Evolutionary conservation across 2,329 filamentous ascomycete species (phyloP).

Genomic region (Ophiocordyceps sinensis): DNA sequence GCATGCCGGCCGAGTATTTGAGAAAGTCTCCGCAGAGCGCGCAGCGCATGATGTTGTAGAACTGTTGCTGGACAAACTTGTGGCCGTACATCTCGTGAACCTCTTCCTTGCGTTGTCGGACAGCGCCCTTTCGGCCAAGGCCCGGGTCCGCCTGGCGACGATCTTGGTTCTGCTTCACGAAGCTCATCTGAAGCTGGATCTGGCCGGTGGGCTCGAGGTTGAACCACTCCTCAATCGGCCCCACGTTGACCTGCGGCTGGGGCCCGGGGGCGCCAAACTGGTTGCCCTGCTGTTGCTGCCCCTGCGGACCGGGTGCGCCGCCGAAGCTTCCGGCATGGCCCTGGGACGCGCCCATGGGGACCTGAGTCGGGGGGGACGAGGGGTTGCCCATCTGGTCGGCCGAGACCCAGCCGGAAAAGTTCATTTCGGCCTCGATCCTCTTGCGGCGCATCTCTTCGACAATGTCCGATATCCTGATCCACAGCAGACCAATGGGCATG

Average conservation of each 20-base stretch:
- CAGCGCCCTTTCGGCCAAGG: conserved; percentile 85
- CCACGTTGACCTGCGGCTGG: conserved; percentile 38
- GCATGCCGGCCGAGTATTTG: conserved; percentile 97
- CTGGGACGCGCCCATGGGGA: conserved; percentile 39
- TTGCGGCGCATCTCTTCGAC: conserved; percentile 95
- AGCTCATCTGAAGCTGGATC: conserved; percentile 82
- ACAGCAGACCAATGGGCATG: conserved; percentile 85
- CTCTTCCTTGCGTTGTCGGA: conserved; percentile 95
- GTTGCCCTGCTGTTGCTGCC: conserved; percentile 12
- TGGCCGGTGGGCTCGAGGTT: conserved; percentile 87
- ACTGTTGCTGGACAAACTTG: conserved; percentile 97
- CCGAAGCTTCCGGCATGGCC: conserved; percentile 29
- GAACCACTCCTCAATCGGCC: conserved; percentile 86
- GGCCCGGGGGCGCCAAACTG: conserved; percentile 19
- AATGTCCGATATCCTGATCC: conserved; percentile 94
- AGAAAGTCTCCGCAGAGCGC: conserved; percentile 95
- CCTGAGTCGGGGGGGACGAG: conserved; percentile 34
- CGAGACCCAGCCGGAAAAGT: conserved; percentile 89
- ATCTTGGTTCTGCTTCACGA: conserved; percentile 80
- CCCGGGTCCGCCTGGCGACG: conserved; percentile 74
- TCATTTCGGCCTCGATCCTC: conserved; percentile 92
- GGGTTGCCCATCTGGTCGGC: conserved; percentile 78
- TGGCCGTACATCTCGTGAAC: conserved; percentile 98
- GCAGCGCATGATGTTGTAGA: conserved; percentile 99
- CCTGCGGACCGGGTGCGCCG: conserved; percentile 23